Conservation (phyloP, 345 rosid genomes). For the Ailanthus altissimus region DNA sequence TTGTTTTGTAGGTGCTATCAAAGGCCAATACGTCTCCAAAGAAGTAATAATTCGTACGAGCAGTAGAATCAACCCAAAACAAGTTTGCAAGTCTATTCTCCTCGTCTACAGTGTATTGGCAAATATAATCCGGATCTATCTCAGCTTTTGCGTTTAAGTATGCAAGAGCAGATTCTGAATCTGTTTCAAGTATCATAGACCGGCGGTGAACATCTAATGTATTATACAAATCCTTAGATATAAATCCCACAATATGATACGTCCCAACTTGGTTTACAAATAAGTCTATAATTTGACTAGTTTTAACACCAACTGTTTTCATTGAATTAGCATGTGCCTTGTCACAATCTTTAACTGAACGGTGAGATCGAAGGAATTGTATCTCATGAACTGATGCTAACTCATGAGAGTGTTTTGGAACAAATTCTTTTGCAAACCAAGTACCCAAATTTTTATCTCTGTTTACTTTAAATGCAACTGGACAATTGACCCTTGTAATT, state of each 20-base stretch:
- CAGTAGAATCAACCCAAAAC: not conserved
- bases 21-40: not conserved
- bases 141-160: not conserved
- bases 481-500: not conserved
- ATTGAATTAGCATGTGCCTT: not conserved
- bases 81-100: not conserved
- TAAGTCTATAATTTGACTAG: not conserved
- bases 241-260: not conserved
- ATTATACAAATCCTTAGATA: not conserved
- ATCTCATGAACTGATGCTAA: not conserved
- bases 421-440: not conserved
- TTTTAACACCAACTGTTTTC: not conserved
- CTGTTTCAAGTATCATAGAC: not conserved
- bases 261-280: not conserved
- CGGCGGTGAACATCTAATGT: not conserved
- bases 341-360: not conserved
- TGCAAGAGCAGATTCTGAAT: not conserved
- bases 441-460: not conserved
- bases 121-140: not conserved
- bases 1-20: too few relatives aligned
- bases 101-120: not conserved
- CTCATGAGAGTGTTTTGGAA: not conserved
- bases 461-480: not conserved
- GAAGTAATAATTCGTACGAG: not conserved
- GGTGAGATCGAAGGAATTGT: not conserved